These are phyloP conservation scores for Solanum bukasovii DNA, from an alignment of 257 asterid genomes.

Conservation along the genomic window DNA sequence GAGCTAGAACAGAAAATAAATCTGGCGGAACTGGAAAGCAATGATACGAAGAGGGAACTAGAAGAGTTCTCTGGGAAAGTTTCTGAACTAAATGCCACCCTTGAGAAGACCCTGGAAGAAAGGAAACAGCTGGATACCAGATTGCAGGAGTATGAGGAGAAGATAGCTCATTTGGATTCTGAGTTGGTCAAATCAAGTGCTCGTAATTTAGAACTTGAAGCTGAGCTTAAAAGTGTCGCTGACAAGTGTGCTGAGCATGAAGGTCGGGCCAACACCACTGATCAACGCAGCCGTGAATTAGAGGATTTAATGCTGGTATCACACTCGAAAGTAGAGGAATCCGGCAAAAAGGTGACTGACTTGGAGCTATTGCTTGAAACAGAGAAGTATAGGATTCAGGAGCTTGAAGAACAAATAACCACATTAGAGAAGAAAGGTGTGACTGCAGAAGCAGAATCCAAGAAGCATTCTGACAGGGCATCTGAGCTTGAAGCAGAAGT, in stretches of 20 bases:
- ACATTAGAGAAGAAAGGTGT: conserved; percentile 41
- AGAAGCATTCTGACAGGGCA: conserved; percentile 27
- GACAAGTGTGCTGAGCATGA: conserved; percentile 58
- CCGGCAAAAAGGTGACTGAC: conserved; percentile 46
- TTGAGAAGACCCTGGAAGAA: conserved; percentile 41
- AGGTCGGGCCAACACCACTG: conserved; percentile 45
- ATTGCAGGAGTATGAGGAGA: conserved; percentile 47
- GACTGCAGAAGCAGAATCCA: conserved; percentile 41
- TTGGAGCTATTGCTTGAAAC: conserved; percentile 68
- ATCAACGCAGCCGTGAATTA: conserved; percentile 64
- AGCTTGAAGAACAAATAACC: conserved; percentile 71
- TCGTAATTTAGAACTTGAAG: conserved; percentile 57
- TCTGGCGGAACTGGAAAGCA: conserved; percentile 45
- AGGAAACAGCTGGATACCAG: conserved; percentile 33
- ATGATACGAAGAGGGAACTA: conserved; percentile 46
- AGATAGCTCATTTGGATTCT: conserved; percentile 38
- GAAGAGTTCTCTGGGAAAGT: conserved; percentile 43
- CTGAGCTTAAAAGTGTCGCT: conserved; percentile 36
- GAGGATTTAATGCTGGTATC: conserved; percentile 61
- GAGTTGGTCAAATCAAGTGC: conserved; percentile 34
- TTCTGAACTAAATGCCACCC: conserved; percentile 34
- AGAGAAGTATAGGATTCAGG: conserved; percentile 65
- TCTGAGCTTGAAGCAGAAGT: conserved; percentile 64
- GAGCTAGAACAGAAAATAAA: conserved; percentile 64
- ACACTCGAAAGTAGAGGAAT: conserved; percentile 55